Base-by-base conservation (phyloP, 768 basidiomycete genomes). In the Leccinum variicolor region DNA sequence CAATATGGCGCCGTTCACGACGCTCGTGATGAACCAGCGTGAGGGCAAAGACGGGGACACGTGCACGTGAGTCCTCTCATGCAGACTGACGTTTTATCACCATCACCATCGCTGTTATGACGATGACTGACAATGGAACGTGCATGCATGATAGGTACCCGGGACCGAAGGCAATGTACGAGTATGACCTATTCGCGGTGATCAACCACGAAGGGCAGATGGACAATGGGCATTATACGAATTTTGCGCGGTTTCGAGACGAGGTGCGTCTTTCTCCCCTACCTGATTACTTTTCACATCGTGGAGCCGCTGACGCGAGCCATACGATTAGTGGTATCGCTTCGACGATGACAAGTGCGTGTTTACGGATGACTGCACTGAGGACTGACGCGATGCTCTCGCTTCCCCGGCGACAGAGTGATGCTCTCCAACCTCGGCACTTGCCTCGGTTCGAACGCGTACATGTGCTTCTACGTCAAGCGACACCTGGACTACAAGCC, bases 401-500 rank as follows among this genome's bases (percentile, higher is more conserved):
- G 41, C 9, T 14, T 15, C 19, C n/a, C 41, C 13, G 45, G 23
- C 45, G 25, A 25, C 66, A 89, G 88, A 73, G 92, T 95, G 10
- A 85, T 85, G 1, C 81, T 79, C 21, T 84, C 92, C 11, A 87
- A 78, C 25, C 78, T 94, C 21, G 78, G 81, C 8, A 80, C 81
- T 1, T 89, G 88, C 54, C 78, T 94, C 43, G 75, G 71, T 50
- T 92, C 92, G 19, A 80, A 84, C 50, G 88, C 92, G 6, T 96
- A 96, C 72, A 95, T 96, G 94, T 92, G 92, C 61, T 94, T 95
- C 75, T 97, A 96, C 69, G 91, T 93, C 59, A 95, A 95, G 72
- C 84, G 90, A 11, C 84, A 91, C 60, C 77, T 95, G 48, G 90
- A 94, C 61, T 95, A 94, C 74, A 88, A 86, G 69, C 85, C 87